Evolutionary conservation across 352 stramenopile genomes (phyloP), one percentile per base, ranked within the genome.

Genomic region (Pythium aquatile): DNA sequence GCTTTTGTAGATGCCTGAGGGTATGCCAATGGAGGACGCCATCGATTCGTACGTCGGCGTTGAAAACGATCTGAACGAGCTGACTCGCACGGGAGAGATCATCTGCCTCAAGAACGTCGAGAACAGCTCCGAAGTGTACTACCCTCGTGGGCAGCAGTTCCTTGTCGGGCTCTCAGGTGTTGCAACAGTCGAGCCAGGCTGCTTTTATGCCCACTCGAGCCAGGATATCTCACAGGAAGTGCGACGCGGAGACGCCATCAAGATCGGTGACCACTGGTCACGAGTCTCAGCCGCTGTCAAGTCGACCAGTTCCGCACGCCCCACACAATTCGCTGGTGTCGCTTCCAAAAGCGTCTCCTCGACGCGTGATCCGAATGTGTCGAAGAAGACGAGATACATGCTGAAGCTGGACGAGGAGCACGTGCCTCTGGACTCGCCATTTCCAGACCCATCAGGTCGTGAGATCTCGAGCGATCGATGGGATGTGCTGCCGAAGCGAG

Each of bases 81-180:
- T 93, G 48, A 77, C 81, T 29, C 81, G 81, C 46, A 86, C 77
- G 7, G 86, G 86, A 47, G 83, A 93, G 61, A 78, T 95, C 55
- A 93, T 95, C 48, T 93, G 84, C 54, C 62, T 95, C n/a, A 92
- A 93, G 61, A 93, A 91, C 49, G 81, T 76, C 0, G 84, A 93
- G 58, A 91, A 83, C 32, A 83, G 83, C 16, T 76, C 74, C 1
- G 86, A 93, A 28, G 86, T 95, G 48, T 94, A 84, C 66, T 94
- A 91, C 61, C 76, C 84, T 28, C 86, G 86, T 28, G 79, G 81
- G 3, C 48, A 69, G 28, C 61, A 72, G 28, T 95, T 91, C 61
- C 66, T 91, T n/a, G 81, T 91, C 26, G 81, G 91, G 61, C 70
- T 95, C 2, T 90, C 79, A 30, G 86, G 83, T 1, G 74, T 83